These are phyloP conservation scores for Entomortierella beljakovae DNA, from an alignment of 192 early-diverging fungal species.

Conservation along the genomic window DNA sequence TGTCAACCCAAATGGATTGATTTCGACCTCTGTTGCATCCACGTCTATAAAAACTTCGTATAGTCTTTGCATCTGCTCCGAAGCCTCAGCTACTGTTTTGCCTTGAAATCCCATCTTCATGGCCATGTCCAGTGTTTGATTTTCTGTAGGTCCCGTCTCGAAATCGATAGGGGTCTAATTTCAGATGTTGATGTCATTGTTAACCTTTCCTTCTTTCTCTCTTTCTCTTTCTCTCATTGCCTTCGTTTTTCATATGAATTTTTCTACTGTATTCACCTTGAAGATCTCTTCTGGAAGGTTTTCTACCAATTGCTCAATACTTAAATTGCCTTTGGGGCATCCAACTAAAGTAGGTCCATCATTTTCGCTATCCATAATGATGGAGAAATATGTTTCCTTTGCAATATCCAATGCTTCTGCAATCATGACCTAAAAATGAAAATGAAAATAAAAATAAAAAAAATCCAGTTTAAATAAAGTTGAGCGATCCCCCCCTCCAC, in stretches of 20 bases:
- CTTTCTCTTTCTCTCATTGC: too few relatives aligned
- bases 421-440: conserved; percentile 36
- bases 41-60: conserved; percentile 45
- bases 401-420: conserved; percentile 43
- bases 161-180: conserved; percentile 34
- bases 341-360: conserved; percentile 44
- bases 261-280: conserved; percentile 12
- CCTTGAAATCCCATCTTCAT: conserved; percentile 51
- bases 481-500: background rate
- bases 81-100: conserved; percentile 37
- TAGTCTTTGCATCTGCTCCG: conserved; percentile 50
- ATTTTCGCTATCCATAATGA: conserved; percentile 48
- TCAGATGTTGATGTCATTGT: background rate
- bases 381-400: conserved; percentile 49
- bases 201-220: background rate
- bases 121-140: conserved; percentile 44
- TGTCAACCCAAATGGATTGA: conserved; percentile 47
- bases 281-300: conserved; percentile 23
- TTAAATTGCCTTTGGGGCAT: conserved; percentile 39
- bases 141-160: conserved; percentile 44
- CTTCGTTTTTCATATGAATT: too few relatives aligned
- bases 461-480: background rate
- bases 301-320: conserved; percentile 44
- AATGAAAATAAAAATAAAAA: background rate
- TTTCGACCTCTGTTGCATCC: conserved; percentile 39